Percentiles rank a stretch among this genome's conserved stretches.
Conservation (phyloP, 2,329 filamentous ascomycete genomes). For the Penicillium sp. region DNA sequence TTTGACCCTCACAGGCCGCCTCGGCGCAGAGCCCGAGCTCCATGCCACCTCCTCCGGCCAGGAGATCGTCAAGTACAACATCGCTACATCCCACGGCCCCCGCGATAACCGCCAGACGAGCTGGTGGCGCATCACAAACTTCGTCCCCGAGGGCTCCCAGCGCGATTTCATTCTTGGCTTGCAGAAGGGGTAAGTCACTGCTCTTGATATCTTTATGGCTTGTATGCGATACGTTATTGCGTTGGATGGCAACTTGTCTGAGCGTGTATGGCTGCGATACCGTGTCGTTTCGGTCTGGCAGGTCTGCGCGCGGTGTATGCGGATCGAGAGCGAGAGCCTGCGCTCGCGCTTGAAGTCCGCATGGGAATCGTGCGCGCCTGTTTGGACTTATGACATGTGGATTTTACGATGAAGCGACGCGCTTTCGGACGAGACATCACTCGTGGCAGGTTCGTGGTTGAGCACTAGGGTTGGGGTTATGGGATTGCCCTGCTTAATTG, state of each 20-base stretch:
- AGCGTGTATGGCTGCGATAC: background rate
- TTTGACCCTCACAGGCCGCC: slow-evolving; percentile 82
- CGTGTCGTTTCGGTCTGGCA: background rate
- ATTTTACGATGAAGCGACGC: background rate
- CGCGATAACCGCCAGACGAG: slow-evolving; percentile 71
- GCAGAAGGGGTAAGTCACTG: slow-evolving; percentile 75
- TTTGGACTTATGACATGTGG: background rate
- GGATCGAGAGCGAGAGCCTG: background rate
- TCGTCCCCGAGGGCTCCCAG: slow-evolving; percentile 62
- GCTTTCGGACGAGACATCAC: background rate
- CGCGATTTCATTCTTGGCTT: slow-evolving; percentile 70
- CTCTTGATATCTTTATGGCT: slow-evolving; percentile 1
- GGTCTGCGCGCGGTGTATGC: background rate
- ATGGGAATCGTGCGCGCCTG: background rate
- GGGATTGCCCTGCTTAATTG: background rate
- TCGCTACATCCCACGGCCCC: slow-evolving; percentile 67
- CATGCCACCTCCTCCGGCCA: slow-evolving; percentile 65
- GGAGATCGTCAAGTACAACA: slow-evolving; percentile 72
- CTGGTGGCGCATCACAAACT: slow-evolving; percentile 80
- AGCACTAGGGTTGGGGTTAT: too few relatives aligned
- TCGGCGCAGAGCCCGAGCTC: slow-evolving; percentile 76
- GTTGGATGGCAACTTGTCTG: background rate
- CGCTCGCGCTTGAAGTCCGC: background rate
- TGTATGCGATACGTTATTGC: too few relatives aligned
- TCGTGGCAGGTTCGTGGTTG: background rate